Evolutionary conservation across 805 yeast genomes (phyloP).

Genomic region (Metschnikowia reukaufii): DNA sequence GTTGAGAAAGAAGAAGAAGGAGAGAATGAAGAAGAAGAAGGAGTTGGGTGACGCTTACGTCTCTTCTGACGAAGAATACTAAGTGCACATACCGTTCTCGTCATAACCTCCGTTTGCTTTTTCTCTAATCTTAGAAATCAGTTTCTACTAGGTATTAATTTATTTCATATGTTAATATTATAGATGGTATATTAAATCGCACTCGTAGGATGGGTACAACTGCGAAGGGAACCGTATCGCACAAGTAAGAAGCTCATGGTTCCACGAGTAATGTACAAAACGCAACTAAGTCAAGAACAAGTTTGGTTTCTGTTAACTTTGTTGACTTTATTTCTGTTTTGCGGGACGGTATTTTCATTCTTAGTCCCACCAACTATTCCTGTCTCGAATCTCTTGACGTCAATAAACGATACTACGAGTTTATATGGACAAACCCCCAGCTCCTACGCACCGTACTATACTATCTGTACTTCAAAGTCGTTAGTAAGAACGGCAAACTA

Average conservation of each 20-base stretch:
- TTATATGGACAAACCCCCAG: constrained; percentile 1
- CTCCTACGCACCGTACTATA: constrained; percentile 17
- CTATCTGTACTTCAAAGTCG: constrained; percentile 14
- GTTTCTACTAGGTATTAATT: constrained; percentile 19
- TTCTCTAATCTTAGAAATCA: constrained; percentile 12
- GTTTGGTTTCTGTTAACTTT: neutral
- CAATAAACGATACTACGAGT: constrained; percentile 5
- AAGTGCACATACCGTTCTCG: constrained; percentile 19
- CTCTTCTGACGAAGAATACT: constrained; percentile 79
- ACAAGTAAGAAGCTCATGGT: neutral
- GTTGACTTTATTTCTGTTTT: neutral
- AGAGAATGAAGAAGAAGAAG: constrained; percentile 99
- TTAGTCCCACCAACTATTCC: constrained; percentile 6
- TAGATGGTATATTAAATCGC: constrained; percentile 16
- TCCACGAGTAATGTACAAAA: constrained; percentile 2
- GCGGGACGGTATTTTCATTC: neutral
- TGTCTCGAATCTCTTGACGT: constrained; percentile 3
- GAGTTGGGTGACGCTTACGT: constrained; percentile 99
- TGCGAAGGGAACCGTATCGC: neutral
- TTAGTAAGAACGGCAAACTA: constrained; percentile 13
- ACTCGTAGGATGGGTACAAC: constrained; percentile 1
- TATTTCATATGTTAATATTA: constrained; percentile 22
- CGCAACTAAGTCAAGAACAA: neutral
- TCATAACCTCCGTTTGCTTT: constrained; percentile 10
- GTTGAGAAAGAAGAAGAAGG: constrained; percentile 99